Evolutionary conservation across 1,284 basidiomycete species (phyloP).

Genomic region (Moesziomyces globuligerus): DNA sequence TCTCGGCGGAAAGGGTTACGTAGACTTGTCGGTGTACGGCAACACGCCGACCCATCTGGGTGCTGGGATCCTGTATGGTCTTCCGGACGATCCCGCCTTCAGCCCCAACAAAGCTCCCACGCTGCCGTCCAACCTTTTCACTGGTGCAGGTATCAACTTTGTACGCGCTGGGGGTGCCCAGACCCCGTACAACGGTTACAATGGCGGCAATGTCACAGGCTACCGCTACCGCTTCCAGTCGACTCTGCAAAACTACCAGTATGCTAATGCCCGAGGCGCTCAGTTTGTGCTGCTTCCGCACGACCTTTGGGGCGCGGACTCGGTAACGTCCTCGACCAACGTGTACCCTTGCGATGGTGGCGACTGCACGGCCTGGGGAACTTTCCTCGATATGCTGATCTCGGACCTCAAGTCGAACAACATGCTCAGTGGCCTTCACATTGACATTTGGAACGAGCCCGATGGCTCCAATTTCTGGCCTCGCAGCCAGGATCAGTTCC

Average conservation of each 20-base stretch:
- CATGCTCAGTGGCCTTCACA: slow-evolving; percentile 2
- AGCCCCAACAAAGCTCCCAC: slow-evolving; percentile 1
- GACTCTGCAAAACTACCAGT: slow-evolving; percentile 2
- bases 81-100: slow-evolving; percentile 1
- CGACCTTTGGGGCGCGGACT: slow-evolving; percentile 15
- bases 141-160: neutral
- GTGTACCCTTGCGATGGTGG: slow-evolving; percentile 9
- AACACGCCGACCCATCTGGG: neutral
- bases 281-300: slow-evolving; percentile 3
- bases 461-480: slow-evolving; percentile 10
- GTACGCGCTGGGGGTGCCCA: slow-evolving; percentile 1
- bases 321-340: neutral
- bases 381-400: slow-evolving; percentile 10
- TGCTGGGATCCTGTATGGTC: slow-evolving; percentile 5
- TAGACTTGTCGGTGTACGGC: slow-evolving; percentile 1
- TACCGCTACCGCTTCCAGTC: slow-evolving; percentile 1
- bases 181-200: neutral
- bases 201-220: neutral
- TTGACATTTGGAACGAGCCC: slow-evolving; percentile 20
- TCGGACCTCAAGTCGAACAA: slow-evolving; percentile 12
- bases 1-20: slow-evolving; percentile 3
- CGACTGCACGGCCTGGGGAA: slow-evolving; percentile 6
- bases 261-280: slow-evolving; percentile 2
- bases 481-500: slow-evolving; percentile 18
- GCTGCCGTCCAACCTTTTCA: neutral